Base-by-base conservation (phyloP, 2,329 filamentous ascomycete genomes). In the Phoma herbarum region DNA sequence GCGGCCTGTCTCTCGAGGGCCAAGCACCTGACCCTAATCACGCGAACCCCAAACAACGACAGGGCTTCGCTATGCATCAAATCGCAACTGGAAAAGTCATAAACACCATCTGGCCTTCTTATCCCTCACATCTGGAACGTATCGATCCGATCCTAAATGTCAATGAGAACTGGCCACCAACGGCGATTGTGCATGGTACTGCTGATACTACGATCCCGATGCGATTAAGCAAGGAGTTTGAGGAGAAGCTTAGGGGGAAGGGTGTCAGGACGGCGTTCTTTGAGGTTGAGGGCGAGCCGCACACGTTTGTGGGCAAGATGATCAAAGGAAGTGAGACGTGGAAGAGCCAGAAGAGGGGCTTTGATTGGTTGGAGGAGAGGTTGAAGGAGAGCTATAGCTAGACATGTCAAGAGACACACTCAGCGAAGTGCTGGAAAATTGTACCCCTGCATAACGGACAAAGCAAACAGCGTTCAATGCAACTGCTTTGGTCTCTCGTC, bases 301-400 rank as follows among this genome's bases (percentile, higher is more conserved):
- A 67, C 41, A 67, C 64, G 7, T 67, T 67, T 54, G 57, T 50
- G 9, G 64, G 60, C 28, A 59, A 52, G 37, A 67, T 67, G 64
- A 26, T 35, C 22, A 61, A 53, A 20, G 64, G 60, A 22, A 55
- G 58, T 14, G 23, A 55, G 53, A 65, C 60, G 9, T 65, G 60
- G 64, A 35, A 52, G 2, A 45, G 41, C 4, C 62, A 63, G 47
- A 33, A 54, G 26, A 48, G 55, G 18, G 62, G 59, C 8, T 62
- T 59, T 22, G 57, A 62, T 42, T 65, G 59, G 39, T 29, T 67
- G 16, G 58, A 63, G 28, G 35, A 44, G 23, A 23, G 42, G 23
- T n/a, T 58, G 28, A 35, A 11, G 11, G 49, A 48, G 23, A 44
- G 26, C 2, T 58, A 58, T 23, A 22, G n/a, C 5, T 42, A 18